These are phyloP conservation scores for Rhizopogon salebrosus DNA, from an alignment of 768 basidiomycete species.

Conservation along the genomic window DNA sequence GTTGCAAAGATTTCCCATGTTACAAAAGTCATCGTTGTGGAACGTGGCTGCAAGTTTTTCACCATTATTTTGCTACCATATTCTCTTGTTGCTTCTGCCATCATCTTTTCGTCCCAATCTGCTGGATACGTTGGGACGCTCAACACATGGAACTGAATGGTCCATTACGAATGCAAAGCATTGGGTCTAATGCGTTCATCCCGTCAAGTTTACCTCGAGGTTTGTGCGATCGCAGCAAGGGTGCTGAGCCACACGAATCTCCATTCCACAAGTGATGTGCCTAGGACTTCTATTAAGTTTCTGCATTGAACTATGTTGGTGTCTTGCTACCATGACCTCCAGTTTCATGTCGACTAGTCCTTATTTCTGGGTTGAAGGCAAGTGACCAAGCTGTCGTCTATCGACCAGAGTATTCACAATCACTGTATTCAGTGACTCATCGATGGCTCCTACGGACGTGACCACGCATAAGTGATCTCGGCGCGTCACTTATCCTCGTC, in stretches of 20 bases:
- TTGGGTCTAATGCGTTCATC: not conserved
- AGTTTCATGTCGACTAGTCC: not conserved
- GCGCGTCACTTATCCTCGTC: conserved; percentile 21
- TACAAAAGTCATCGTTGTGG: not conserved
- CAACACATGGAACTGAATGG: not conserved
- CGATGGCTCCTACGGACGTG: not conserved
- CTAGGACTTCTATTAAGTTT: too few species aligned
- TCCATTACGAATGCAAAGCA: not conserved
- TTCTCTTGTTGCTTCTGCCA: conserved; percentile 1
- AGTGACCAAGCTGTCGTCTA: not conserved
- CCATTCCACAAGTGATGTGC: not conserved
- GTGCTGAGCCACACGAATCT: not conserved
- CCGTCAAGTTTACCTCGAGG: not conserved
- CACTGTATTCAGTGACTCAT: not conserved
- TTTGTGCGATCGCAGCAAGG: not conserved
- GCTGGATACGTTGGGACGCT: not conserved
- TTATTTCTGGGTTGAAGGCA: not conserved
- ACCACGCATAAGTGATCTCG: not conserved
- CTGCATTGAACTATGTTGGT: too few species aligned
- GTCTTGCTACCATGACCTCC: not conserved
- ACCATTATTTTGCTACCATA: not conserved
- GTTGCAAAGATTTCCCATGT: conserved; percentile 1
- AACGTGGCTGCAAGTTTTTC: not conserved
- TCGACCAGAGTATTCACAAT: not conserved
- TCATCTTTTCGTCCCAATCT: not conserved